These are phyloP conservation scores for Calocera viscosa DNA, from an alignment of 768 basidiomycete genomes.

Conservation along the genomic window DNA sequence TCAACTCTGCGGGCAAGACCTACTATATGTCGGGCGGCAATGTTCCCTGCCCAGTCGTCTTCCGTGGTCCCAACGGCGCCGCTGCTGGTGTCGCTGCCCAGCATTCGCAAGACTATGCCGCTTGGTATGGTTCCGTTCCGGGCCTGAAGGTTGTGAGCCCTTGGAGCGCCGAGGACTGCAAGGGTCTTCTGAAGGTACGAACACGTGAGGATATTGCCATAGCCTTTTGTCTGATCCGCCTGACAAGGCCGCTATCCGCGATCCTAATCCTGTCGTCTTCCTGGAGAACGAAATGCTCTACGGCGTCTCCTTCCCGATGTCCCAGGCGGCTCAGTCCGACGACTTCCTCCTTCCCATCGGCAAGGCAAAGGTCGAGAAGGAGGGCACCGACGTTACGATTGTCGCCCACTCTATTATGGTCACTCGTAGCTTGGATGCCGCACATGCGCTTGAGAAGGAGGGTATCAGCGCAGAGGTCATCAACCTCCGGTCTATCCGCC, in stretches of 20 bases:
- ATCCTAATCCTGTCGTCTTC: constrained; percentile 97
- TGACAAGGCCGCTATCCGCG: constrained; percentile 79
- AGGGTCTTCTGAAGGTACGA: constrained; percentile 84
- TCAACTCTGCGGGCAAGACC: constrained; percentile 99
- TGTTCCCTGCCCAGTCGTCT: constrained; percentile 95
- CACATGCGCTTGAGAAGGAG: constrained; percentile 85
- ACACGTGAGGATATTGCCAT: neutral
- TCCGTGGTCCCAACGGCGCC: constrained; percentile 98
- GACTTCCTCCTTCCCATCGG: constrained; percentile 93
- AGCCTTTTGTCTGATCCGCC: neutral
- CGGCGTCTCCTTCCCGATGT: constrained; percentile 94
- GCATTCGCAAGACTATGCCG: constrained; percentile 94
- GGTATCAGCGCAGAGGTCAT: constrained; percentile 96
- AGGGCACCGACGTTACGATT: constrained; percentile 85
- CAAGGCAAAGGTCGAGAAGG: constrained; percentile 90
- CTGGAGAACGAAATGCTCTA: constrained; percentile 99
- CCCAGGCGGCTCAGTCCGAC: constrained; percentile 85
- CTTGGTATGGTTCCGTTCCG: constrained; percentile 87
- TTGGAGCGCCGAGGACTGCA: constrained; percentile 98
- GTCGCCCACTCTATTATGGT: constrained; percentile 99
- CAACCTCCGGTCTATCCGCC: constrained; percentile 91
- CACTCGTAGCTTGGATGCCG: constrained; percentile 85
- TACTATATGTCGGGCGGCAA: constrained; percentile 99
- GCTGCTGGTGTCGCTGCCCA: constrained; percentile 94
- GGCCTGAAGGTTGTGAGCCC: constrained; percentile 97